phyloP scores from a whole-genome alignment of 1,284 basidiomycete species.

The Trametes polyzona region DNA sequence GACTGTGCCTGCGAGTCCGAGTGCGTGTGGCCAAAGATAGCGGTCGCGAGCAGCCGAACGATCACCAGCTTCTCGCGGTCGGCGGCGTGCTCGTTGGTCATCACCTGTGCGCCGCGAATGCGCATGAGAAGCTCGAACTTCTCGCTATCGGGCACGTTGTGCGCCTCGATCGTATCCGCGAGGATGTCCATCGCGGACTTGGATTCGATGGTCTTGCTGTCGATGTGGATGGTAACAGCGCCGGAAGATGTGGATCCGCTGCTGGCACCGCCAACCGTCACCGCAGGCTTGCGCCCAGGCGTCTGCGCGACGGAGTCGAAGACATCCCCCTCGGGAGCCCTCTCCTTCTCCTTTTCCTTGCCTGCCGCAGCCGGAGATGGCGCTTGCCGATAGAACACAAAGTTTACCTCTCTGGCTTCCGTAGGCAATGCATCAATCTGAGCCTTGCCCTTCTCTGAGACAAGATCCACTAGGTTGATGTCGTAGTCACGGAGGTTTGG shows the following conservation, averaged over 20 bases:
- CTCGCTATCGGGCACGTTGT: conserved; percentile 81
- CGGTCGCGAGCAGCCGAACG: conserved; percentile 85
- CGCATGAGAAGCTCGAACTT: conserved; percentile 91
- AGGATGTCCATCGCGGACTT: conserved; percentile 76
- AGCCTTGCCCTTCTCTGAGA: conserved; percentile 52
- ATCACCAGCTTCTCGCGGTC: conserved; percentile 83
- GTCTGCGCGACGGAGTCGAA: conserved; percentile 45
- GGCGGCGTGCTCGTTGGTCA: conserved; percentile 59
- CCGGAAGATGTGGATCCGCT: conserved; percentile 42
- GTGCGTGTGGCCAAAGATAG: conserved; percentile 88
- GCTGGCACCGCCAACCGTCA: conserved; percentile 22
- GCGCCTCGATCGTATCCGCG: conserved; percentile 72
- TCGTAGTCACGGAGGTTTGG: conserved; percentile 76
- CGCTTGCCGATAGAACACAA: conserved; percentile 74
- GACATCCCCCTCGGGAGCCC: conserved; percentile 48
- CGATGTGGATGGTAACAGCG: conserved; percentile 68
- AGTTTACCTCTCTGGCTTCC: conserved; percentile 76
- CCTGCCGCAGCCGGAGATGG: conserved; percentile 26
- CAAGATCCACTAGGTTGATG: conserved; percentile 70
- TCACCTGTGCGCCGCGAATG: conserved; percentile 77
- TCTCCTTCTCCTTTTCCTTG: conserved; percentile 44
- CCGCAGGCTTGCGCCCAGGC: conserved; percentile 31
- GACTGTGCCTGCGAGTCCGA: conserved; percentile 79
- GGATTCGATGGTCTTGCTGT: conserved; percentile 58
- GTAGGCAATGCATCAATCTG: conserved; percentile 63